A percentile compares a stretch with the other conserved stretches of the same genome.
Evolutionary conservation across 495 filamentous ascomycete genomes (phyloP).

Genomic region (Alectoria sarmentosa): DNA sequence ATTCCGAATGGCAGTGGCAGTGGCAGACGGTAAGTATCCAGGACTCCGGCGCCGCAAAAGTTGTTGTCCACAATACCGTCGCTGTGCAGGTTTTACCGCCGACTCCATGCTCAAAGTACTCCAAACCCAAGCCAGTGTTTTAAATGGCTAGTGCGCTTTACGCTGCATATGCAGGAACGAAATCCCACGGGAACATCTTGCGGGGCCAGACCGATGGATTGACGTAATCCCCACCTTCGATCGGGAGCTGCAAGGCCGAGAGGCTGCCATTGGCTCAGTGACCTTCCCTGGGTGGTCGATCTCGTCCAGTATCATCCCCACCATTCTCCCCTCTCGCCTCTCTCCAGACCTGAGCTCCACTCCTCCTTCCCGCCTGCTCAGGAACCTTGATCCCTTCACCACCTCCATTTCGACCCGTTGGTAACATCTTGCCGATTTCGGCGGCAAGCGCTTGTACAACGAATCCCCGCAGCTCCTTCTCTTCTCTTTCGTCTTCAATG

Average conservation of each 20-base stretch:
- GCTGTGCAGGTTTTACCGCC: neutral
- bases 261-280: neutral
- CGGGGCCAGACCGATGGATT: neutral
- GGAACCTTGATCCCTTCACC: conserved; percentile 24
- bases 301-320: conserved; percentile 2
- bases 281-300: conserved; percentile 13
- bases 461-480: conserved; percentile 71
- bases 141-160: neutral
- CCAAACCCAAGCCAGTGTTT: neutral
- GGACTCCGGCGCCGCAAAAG: neutral
- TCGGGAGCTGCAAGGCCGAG: neutral
- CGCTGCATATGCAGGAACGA: conserved; percentile 7
- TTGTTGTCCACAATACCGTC: too few species aligned
- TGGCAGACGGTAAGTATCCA: neutral
- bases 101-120: conserved; percentile 5
- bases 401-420: conserved; percentile 18
- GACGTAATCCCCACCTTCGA: neutral
- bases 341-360: conserved; percentile 22
- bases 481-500: conserved; percentile 84
- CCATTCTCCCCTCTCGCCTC: conserved; percentile 21
- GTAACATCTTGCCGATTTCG: conserved; percentile 50
- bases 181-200: conserved; percentile 1
- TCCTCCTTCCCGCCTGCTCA: conserved; percentile 11
- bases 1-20: neutral
- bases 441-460: conserved; percentile 64